Evolutionary conservation across 2,329 filamentous ascomycete species (phyloP).

Genomic region (Colletotrichum sp.): DNA sequence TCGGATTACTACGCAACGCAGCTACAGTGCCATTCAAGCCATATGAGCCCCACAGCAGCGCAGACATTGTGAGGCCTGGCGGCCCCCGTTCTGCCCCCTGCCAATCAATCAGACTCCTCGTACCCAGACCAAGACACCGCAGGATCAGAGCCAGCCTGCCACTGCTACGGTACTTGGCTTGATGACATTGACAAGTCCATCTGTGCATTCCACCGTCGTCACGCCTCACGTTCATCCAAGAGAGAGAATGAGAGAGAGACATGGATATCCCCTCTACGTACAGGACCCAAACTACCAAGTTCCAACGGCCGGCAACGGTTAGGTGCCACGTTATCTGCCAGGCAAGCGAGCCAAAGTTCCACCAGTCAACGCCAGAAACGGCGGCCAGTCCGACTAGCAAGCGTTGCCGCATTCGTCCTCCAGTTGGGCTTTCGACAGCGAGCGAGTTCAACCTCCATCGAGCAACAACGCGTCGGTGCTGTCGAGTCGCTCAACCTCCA

Average conservation of each 20-base stretch:
- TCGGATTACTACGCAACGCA: constrained; percentile 6
- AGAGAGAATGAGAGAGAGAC: neutral
- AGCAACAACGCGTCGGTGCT: neutral
- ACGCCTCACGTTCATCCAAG: neutral
- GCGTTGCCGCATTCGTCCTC: neutral
- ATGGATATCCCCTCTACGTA: neutral
- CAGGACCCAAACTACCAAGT: neutral
- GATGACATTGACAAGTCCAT: constrained; percentile 5
- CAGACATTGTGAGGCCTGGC: neutral
- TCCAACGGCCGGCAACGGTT: neutral
- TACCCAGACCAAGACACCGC: neutral
- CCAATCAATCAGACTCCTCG: neutral
- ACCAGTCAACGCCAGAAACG: constrained; percentile 3
- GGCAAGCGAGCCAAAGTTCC: neutral
- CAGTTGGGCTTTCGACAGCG: neutral
- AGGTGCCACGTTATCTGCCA: constrained; percentile 1
- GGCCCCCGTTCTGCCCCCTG: neutral
- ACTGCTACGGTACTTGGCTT: neutral
- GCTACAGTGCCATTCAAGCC: neutral
- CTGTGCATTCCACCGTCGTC: neutral
- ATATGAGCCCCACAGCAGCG: neutral
- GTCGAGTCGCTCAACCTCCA: neutral
- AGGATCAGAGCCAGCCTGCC: neutral
- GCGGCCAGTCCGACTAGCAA: neutral
- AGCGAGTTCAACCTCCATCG: neutral